Evolutionary conservation across 2,329 filamentous ascomycete species (phyloP), one percentile per base, ranked within the genome.

Genomic region (Botrytis hyacinthi): DNA sequence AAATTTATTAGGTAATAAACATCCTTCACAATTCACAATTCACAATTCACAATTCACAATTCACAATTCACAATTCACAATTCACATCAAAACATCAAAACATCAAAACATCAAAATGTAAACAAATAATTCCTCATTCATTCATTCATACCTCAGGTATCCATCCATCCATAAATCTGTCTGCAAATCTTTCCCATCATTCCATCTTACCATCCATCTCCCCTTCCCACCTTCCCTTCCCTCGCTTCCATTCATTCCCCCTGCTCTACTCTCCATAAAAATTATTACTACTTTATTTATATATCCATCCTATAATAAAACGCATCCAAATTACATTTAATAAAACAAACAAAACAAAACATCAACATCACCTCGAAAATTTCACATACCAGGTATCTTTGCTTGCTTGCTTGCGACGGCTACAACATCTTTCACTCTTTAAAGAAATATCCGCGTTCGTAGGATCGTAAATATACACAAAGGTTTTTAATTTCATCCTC

Each of bases 401-500:
- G n/a, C n/a, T 54, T n/a, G n/a, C n/a, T 54, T n/a, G 48, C 44
- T 37, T 46, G n/a, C 59, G 14, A 42, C 26, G 8, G 26, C 40
- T 42, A 18, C 16, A 62, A 62, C 29, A 26, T 71, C 35, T 67
- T 37, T 65, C 6, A 48, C 37, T 14, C 37, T 51, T 48, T 20
- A 32, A n/a, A 63, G 46, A 66, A 37, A 44, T 51, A 71, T 71
- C 72, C 60, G 70, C 70, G 35, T 60, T 73, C 68, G 59, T 71
- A 73, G 40, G 51, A 74, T 73, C 71, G 42, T 73, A 73, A 73
- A 69, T 74, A 66, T 74, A 74, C 70, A 73, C 57, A 73, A 73
- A 69, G 54, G 22, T 22, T 18, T 51, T 42, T 46, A n/a, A 66
- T 18, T 57, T 57, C 70, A 51, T 73, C 67, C 18, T 26, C 22